Base-by-base conservation (phyloP, 345 rosid species). In the Ceriops zippeliana region DNA sequence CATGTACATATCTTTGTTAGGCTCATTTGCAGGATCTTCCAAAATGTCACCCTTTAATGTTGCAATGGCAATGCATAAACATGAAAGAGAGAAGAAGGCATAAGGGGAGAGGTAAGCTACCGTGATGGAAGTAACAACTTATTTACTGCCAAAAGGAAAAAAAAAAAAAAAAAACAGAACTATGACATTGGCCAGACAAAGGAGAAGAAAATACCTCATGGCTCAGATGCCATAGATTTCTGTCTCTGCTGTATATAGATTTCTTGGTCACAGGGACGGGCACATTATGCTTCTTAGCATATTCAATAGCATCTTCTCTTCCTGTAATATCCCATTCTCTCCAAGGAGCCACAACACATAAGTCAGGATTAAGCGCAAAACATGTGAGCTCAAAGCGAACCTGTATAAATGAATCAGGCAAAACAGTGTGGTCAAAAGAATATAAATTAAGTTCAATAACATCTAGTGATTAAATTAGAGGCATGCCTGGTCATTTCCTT, bases 401-500 rank as follows among this genome's bases (percentile, higher is more conserved):
- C 98, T 90, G 83, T 2, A 60, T 8, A 61, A 21, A 69, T 32
- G 54, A 58, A 47, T 19, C 66, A 57, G n/a, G 31, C 16, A 59
- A 64, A 54, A 42, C 58, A 42, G 61, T 53, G 57, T 65, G 42
- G 73, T 54, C 68, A 38, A 32, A 64, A 32, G 62, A 27, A 51
- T 2, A 34, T 46, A 58, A 30, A 73, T 52, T 15, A 5, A 70
- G 56, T 11, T n/a, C 15, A 54, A n/a, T 52, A 64, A 63, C 20
- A 61, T 35, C 22, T 62, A 34, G 34, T 63, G 24, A 38, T 59
- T 32, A 64, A 60, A 34, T 37, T 10, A 21, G 60, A 73, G 11
- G 63, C 76, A 72, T 85, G 82, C 98, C 95, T 91, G 97, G 82
- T 93, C 98, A 83, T 93, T 93, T 83, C 99, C 97, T 86, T 95